A percentile compares a stretch with the other conserved stretches of the same genome.
Conservation (phyloP, 2,329 filamentous ascomycete genomes). For the Blastomyces gilchristii region DNA sequence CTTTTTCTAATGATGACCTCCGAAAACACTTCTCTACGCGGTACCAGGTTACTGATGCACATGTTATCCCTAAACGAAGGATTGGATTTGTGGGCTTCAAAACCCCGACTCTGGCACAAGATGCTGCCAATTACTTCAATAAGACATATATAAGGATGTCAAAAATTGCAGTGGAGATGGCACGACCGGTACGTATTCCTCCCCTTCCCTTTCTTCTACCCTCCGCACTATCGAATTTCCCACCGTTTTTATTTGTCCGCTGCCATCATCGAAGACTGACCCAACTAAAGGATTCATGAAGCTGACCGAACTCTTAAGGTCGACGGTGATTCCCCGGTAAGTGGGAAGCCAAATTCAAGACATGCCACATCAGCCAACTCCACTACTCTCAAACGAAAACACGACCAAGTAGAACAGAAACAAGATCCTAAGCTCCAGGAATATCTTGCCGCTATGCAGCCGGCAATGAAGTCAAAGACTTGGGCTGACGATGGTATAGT, state of each 20-base stretch:
- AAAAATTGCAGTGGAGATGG: slow-evolving; percentile 80
- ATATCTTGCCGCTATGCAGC: slow-evolving; percentile 73
- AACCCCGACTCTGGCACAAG: slow-evolving; percentile 64
- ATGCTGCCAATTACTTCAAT: slow-evolving; percentile 91
- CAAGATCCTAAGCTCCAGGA: slow-evolving; percentile 74
- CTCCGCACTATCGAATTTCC: neutral
- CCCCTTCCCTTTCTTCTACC: slow-evolving; percentile 11
- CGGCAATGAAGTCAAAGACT: slow-evolving; percentile 52
- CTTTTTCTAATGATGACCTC: slow-evolving; percentile 73
- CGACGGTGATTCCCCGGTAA: slow-evolving; percentile 27
- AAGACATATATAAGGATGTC: slow-evolving; percentile 93
- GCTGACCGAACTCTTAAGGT: slow-evolving; percentile 34
- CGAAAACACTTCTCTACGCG: slow-evolving; percentile 77
- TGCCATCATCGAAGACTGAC: slow-evolving; percentile 19
- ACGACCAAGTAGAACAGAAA: slow-evolving; percentile 47
- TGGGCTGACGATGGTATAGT: slow-evolving; percentile 48
- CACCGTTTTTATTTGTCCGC: slow-evolving; percentile 13
- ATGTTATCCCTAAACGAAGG: slow-evolving; percentile 76
- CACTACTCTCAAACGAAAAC: slow-evolving; percentile 33
- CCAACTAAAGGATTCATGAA: slow-evolving; percentile 24
- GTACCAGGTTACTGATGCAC: slow-evolving; percentile 75
- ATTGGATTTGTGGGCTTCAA: slow-evolving; percentile 96
- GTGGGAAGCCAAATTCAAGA: slow-evolving; percentile 17
- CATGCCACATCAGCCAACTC: slow-evolving; percentile 14
- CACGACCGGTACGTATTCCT: slow-evolving; percentile 56